These are phyloP conservation scores for Micromonas commoda DNA, from an alignment of 139 green algal genomes.

Conservation along the genomic window DNA sequence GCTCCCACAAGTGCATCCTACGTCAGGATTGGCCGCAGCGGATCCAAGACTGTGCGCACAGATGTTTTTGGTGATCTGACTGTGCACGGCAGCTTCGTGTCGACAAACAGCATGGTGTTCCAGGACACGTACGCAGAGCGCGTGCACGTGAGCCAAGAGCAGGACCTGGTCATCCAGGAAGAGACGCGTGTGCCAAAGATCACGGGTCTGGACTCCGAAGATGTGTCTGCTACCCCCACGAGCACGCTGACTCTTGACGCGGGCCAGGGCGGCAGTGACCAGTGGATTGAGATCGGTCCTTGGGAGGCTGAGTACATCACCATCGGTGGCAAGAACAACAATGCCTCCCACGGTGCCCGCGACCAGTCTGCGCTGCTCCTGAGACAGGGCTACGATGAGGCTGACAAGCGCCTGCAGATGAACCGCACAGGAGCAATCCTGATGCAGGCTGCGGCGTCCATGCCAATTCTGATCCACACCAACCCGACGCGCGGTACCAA, in stretches of 20 bases:
- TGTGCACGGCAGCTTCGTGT: constrained; percentile 16
- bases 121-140: constrained; percentile 2
- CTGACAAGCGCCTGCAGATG: not conserved
- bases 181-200: constrained; percentile 12
- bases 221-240: not conserved
- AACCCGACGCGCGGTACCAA: not conserved
- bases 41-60: not conserved
- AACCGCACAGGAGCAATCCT: not conserved
- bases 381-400: not conserved
- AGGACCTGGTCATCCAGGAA: constrained; percentile 10
- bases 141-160: not conserved
- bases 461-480: not conserved
- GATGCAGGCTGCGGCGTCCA: not conserved
- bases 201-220: constrained; percentile 18
- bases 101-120: constrained; percentile 6
- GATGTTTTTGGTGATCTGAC: constrained; percentile 23
- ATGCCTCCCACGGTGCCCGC: not conserved
- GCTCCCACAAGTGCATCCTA: not conserved
- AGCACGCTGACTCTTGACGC: constrained; percentile 8
- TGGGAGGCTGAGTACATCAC: not conserved
- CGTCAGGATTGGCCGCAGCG: constrained; percentile 6
- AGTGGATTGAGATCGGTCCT: not conserved
- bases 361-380: not conserved
- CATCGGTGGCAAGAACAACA: not conserved
- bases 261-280: not conserved